Base-by-base conservation (phyloP, 805 yeast species). In the Wickerhamomyces kurtzmanii region DNA sequence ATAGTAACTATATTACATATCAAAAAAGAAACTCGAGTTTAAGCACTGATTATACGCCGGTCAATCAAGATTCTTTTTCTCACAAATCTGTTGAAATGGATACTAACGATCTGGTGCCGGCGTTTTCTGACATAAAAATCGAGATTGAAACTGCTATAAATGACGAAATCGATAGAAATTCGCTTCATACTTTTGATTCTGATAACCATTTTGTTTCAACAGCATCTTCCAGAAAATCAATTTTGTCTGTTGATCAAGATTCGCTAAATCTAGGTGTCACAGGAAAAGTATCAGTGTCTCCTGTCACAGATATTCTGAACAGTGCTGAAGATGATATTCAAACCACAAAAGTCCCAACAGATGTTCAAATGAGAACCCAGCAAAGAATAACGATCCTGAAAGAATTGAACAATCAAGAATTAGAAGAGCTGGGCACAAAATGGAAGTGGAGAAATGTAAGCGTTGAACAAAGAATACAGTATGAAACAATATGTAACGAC, bases 81-180 rank as follows among this genome's bases (percentile, higher is more conserved):
- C 16, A 12, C 4, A 21, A 18, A 4, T 17, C 22, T n/a, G 36
- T 43, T 4, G 28, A 39, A 1, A 37, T 42, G 42, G 39, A 34
- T 8, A n/a, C n/a, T n/a, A 37, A 40, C 24, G 49, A 38, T 8
- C 14, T 43, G 17, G 33, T 44, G 3, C 49, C 49, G 1, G 49
- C 49, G 3, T 44, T 44, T 24, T 38, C 35, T 17, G 39, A 35
- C 16, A 22, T 44, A 32, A 40, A 34, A 21, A 42, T 44, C 32
- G 49, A 43, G 15, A 8, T 44, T 4, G 43, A 23, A 12, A 31
- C 31, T 4, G 34, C 22, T 9, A 8, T 20, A 11, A 20, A 11
- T 8, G 22, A 7, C 11, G 28, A 15, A 5, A 12, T 12, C 12
- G 14, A 5, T 15, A 22, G 21, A 17, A 28, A 22, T 3, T 25